These are phyloP conservation scores for Trapa bicornis DNA, from an alignment of 345 rosid species.

Conservation along the genomic window DNA sequence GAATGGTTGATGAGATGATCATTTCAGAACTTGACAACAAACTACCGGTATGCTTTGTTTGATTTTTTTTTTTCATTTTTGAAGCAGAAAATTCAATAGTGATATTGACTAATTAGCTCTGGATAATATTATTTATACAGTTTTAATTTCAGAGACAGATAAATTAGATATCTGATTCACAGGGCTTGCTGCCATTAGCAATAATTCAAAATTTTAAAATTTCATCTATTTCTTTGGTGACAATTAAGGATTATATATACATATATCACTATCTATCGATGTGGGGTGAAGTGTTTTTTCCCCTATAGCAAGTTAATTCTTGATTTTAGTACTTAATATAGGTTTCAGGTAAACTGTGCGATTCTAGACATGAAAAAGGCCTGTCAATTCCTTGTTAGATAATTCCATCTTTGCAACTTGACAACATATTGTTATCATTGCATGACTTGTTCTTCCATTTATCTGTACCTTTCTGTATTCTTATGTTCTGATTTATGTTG, in stretches of 20 bases:
- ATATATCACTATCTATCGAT: neutral
- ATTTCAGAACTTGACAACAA: constrained; percentile 61
- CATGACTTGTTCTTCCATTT: constrained; percentile 1
- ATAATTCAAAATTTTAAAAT: neutral
- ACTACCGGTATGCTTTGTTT: constrained; percentile 39
- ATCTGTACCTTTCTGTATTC: neutral
- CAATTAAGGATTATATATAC: neutral
- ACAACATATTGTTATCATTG: neutral
- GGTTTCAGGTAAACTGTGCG: neutral
- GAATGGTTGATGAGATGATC: constrained; percentile 82
- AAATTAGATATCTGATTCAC: neutral
- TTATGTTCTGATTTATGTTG: neutral
- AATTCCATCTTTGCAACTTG: neutral
- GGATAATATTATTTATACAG: neutral
- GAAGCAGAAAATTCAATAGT: too few species aligned
- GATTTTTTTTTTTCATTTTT: neutral
- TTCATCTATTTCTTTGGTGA: neutral
- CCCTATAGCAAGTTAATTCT: neutral
- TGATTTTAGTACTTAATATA: neutral
- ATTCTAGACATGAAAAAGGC: neutral
- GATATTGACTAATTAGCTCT: neutral
- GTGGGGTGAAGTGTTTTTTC: neutral
- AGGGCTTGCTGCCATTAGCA: neutral
- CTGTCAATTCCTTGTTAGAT: neutral
- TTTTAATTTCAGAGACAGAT: neutral